Conservation (phyloP, 495 filamentous ascomycete species). For the Daldinia vernicosa region DNA sequence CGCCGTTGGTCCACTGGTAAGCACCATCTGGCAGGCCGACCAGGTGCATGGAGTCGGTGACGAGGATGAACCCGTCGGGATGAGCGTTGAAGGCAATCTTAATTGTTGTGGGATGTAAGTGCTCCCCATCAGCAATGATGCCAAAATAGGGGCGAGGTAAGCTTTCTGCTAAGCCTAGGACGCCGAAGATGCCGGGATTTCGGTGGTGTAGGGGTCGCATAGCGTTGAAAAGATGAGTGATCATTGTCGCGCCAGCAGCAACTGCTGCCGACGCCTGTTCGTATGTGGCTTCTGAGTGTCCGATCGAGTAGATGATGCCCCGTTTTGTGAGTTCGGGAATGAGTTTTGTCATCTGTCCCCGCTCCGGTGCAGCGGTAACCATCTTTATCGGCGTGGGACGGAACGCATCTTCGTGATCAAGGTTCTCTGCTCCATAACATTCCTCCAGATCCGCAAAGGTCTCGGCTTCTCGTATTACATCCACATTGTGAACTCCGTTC, state of each 20-base stretch:
- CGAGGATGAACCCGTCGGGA: slow-evolving; percentile 69
- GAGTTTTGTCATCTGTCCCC: slow-evolving; percentile 66
- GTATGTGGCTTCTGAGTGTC: slow-evolving; percentile 84
- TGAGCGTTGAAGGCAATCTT: slow-evolving; percentile 71
- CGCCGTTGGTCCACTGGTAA: slow-evolving; percentile 83
- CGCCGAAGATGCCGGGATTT: slow-evolving; percentile 83
- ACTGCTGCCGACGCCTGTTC: slow-evolving; percentile 74
- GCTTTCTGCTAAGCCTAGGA: slow-evolving; percentile 63
- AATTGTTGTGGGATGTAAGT: slow-evolving; percentile 70
- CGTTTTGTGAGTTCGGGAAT: slow-evolving; percentile 67
- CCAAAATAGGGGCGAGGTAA: slow-evolving; percentile 67
- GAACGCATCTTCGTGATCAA: slow-evolving; percentile 49
- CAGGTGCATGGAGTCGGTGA: slow-evolving; percentile 74
- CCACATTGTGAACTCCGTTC: slow-evolving; percentile 76
- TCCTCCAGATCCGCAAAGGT: slow-evolving; percentile 66
- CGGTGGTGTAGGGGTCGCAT: slow-evolving; percentile 88
- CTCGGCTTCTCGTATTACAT: slow-evolving; percentile 66
- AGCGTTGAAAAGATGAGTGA: slow-evolving; percentile 91
- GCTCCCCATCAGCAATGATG: slow-evolving; percentile 72
- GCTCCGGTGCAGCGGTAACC: slow-evolving; percentile 84
- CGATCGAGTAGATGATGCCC: slow-evolving; percentile 77
- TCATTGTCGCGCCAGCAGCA: slow-evolving; percentile 76
- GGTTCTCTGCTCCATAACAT: slow-evolving; percentile 74
- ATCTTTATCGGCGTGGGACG: slow-evolving; percentile 65
- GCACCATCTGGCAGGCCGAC: slow-evolving; percentile 77